Percentiles rank a stretch among this genome's conserved stretches.
Conservation (phyloP, 2,329 filamentous ascomycete species). For the Acrocalymma vagum region DNA sequence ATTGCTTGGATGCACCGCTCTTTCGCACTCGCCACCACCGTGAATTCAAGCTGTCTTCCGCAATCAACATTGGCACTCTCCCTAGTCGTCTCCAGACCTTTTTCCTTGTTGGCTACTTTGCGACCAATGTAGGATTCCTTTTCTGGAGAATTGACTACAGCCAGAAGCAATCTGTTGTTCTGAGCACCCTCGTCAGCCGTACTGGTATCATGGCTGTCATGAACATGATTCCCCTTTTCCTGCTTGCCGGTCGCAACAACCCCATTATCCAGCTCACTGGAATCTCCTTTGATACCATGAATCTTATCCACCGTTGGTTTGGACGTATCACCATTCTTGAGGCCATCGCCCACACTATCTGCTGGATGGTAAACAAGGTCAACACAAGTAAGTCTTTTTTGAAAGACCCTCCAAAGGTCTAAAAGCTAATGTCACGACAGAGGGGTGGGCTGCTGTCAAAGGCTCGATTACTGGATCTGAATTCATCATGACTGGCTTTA, state of each 20-base stretch:
- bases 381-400: constrained; percentile 36
- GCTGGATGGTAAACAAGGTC: constrained; percentile 62
- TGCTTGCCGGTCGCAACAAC: constrained; percentile 80
- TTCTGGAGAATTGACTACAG: constrained; percentile 66
- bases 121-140: constrained; percentile 57
- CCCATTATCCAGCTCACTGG: constrained; percentile 75
- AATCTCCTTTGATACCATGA: constrained; percentile 84
- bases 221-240: constrained; percentile 81
- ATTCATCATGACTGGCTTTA: constrained; percentile 69
- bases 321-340: constrained; percentile 79
- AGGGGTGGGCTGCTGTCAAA: constrained; percentile 60
- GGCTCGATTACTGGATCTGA: constrained; percentile 49
- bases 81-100: constrained; percentile 58
- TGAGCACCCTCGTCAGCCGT: constrained; percentile 69
- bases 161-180: constrained; percentile 78
- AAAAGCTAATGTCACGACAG: constrained; percentile 33
- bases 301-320: constrained; percentile 82
- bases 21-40: constrained; percentile 59
- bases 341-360: constrained; percentile 70
- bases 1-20: constrained; percentile 57
- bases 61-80: constrained; percentile 59
- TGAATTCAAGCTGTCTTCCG: constrained; percentile 60
- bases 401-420: not conserved
- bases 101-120: constrained; percentile 58
- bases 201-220: constrained; percentile 74